Conservation (phyloP, 257 asterid species). For the Solanum verrucosum region DNA sequence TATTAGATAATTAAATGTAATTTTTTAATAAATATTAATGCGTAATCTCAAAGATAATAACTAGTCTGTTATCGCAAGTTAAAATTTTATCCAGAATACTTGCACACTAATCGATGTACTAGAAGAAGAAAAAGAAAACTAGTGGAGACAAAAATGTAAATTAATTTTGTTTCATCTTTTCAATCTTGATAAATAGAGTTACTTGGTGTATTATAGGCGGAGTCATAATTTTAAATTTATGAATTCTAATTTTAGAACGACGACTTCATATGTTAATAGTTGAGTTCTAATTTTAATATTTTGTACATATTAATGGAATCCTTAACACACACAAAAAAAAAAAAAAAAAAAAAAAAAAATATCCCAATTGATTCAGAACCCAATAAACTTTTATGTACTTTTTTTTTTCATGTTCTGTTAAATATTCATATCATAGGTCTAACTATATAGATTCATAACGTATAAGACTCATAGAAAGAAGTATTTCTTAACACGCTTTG, state of each 20-base stretch:
- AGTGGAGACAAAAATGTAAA: neutral
- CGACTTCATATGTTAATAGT: too few species aligned
- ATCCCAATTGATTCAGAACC: neutral
- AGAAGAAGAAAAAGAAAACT: neutral
- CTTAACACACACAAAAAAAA: neutral
- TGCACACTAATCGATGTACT: neutral
- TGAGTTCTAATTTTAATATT: too few species aligned
- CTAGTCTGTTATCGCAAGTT: neutral
- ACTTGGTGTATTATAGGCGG: fast-evolving
- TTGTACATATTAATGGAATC: neutral
- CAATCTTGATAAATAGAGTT: too few species aligned
- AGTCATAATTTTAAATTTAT: too few species aligned
- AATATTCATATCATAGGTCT: neutral
- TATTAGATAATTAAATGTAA: too few species aligned
- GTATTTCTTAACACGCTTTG: neutral
- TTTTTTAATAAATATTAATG: too few species aligned
- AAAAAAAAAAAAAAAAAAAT: too few species aligned
- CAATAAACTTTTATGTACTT: neutral
- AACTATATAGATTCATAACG: neutral
- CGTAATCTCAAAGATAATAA: neutral
- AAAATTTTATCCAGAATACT: neutral
- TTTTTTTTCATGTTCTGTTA: neutral
- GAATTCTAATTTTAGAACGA: too few species aligned
- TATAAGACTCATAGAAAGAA: neutral
- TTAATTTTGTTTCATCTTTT: too few species aligned